phyloP scores from a whole-genome alignment of 2,329 filamentous ascomycete genomes.

The Talaromyces islandicus region DNA sequence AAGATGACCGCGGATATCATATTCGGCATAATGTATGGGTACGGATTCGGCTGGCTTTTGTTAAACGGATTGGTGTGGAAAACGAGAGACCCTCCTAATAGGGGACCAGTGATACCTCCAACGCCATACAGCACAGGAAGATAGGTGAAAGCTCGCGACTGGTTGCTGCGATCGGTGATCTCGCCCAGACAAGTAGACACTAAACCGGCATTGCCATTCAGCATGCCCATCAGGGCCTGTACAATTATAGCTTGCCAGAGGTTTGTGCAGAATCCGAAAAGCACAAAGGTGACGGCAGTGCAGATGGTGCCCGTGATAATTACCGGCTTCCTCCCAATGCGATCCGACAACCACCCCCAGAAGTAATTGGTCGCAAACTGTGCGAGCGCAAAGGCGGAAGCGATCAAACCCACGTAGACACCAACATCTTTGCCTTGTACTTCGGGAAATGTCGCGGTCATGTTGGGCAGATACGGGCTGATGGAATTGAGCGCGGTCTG shows the following conservation, averaged over 20 bases:
- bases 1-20: constrained; percentile 69
- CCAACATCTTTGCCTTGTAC: constrained; percentile 67
- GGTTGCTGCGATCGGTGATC: constrained; percentile 90
- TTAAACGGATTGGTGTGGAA: constrained; percentile 55
- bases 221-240: constrained; percentile 82
- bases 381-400: constrained; percentile 84
- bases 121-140: constrained; percentile 93
- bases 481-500: constrained; percentile 97
- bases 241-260: constrained; percentile 81
- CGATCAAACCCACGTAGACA: constrained; percentile 83
- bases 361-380: constrained; percentile 90
- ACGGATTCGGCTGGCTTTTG: constrained; percentile 48
- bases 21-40: constrained; percentile 83
- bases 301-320: constrained; percentile 77
- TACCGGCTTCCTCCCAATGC: constrained; percentile 73
- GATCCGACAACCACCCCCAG: constrained; percentile 80
- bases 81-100: constrained; percentile 81
- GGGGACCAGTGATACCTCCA: constrained; percentile 85
- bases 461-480: constrained; percentile 86
- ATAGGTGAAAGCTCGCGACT: constrained; percentile 89
- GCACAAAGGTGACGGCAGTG: constrained; percentile 72
- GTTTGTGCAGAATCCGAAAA: constrained; percentile 78
- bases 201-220: constrained; percentile 92
- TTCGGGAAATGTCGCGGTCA: constrained; percentile 80
- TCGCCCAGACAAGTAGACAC: constrained; percentile 92